These are phyloP conservation scores for Mycosphaerella sp. DNA, from an alignment of 2,329 filamentous ascomycete species.

Conservation along the genomic window DNA sequence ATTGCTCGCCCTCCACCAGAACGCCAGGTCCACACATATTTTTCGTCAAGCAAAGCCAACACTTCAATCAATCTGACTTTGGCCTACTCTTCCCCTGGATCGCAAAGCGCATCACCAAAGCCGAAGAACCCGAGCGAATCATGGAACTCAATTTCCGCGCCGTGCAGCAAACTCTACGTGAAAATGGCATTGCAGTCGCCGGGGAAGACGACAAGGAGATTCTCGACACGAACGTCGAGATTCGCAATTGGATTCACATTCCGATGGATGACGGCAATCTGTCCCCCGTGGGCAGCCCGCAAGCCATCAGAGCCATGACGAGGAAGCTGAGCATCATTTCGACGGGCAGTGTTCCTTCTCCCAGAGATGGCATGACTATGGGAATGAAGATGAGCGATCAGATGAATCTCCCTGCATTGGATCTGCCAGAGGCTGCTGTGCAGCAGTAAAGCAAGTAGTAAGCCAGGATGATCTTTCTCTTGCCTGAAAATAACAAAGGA, in stretches of 20 bases:
- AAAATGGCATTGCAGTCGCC: slow-evolving; percentile 38
- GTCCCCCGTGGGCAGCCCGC: slow-evolving; percentile 10
- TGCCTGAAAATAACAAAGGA: too few species aligned
- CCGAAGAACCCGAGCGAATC: slow-evolving; percentile 68
- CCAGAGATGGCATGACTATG: slow-evolving; percentile 27
- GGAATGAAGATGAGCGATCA: slow-evolving; percentile 23
- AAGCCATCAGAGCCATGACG: slow-evolving; percentile 17
- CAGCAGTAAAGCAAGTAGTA: background rate
- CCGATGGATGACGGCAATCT: slow-evolving; percentile 21
- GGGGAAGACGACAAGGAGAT: slow-evolving; percentile 38
- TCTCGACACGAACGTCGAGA: slow-evolving; percentile 22
- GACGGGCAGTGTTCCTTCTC: slow-evolving; percentile 17
- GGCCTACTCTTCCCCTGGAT: slow-evolving; percentile 71
- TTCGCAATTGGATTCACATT: slow-evolving; percentile 26
- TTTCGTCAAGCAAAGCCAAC: slow-evolving; percentile 66
- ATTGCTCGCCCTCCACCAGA: slow-evolving; percentile 2
- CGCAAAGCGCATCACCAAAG: slow-evolving; percentile 45
- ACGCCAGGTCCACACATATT: slow-evolving; percentile 57
- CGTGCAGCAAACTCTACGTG: slow-evolving; percentile 64
- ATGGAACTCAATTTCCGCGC: slow-evolving; percentile 76
- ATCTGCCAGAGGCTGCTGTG: slow-evolving; percentile 12
- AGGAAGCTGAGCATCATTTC: slow-evolving; percentile 23
- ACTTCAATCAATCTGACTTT: slow-evolving; percentile 78
- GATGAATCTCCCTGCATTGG: slow-evolving; percentile 11
- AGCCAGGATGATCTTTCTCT: too few species aligned